These are phyloP conservation scores for Triticum timopheevii DNA, from an alignment of 176 grass and related monocot genomes.

Conservation along the genomic window DNA sequence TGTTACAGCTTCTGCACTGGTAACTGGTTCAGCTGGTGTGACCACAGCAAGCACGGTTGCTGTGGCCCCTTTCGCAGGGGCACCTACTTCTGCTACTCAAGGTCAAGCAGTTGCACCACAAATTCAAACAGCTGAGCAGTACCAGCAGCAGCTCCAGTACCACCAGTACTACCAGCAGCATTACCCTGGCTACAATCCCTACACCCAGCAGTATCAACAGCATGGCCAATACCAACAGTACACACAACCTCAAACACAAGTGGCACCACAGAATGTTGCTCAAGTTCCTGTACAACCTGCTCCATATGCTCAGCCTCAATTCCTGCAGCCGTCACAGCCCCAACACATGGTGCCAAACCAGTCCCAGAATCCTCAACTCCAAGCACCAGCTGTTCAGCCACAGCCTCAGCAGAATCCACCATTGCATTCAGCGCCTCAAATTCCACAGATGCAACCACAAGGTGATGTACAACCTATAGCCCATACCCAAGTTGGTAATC, in stretches of 20 bases:
- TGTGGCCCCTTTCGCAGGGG: constrained; percentile 23
- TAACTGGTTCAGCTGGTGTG: constrained; percentile 31
- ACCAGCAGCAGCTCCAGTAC: constrained; percentile 76
- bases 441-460: constrained; percentile 42
- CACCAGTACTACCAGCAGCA: constrained; percentile 85
- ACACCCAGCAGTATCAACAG: constrained; percentile 80
- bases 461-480: constrained; percentile 43
- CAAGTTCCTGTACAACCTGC: constrained; percentile 52
- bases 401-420: constrained; percentile 50
- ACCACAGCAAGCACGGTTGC: constrained; percentile 4
- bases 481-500: constrained; percentile 47
- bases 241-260: constrained; percentile 50
- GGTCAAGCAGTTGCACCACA: constrained; percentile 45
- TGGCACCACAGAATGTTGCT: constrained; percentile 31
- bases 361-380: constrained; percentile 32
- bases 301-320: constrained; percentile 53
- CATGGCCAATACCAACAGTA: constrained; percentile 77
- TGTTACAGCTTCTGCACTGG: constrained; percentile 29
- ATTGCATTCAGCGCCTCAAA: constrained; percentile 48
- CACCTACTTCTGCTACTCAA: constrained; percentile 43
- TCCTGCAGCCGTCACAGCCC: constrained; percentile 29
- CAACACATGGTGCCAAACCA: constrained; percentile 44
- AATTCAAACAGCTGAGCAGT: constrained; percentile 60
- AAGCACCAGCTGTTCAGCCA: constrained; percentile 34
- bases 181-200: constrained; percentile 72